These are phyloP conservation scores for Arabidopsis suecica DNA, from an alignment of 345 rosid genomes.

Conservation along the genomic window DNA sequence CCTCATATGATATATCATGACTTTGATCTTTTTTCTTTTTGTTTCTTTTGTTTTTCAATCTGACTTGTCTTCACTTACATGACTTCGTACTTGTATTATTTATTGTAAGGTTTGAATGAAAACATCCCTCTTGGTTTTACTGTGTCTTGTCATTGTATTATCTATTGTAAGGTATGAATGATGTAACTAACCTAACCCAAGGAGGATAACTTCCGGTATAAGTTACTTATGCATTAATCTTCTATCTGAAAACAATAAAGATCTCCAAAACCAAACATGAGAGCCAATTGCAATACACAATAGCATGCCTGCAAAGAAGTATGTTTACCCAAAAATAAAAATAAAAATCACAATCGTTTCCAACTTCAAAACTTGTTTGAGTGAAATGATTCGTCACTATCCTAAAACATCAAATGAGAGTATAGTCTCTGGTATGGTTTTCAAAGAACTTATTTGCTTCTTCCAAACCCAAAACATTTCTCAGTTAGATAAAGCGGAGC, in stretches of 20 bases:
- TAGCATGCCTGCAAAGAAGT: not conserved
- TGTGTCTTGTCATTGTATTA: not conserved
- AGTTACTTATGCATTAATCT: not conserved
- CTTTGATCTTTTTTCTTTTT: not conserved
- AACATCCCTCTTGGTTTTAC: not conserved
- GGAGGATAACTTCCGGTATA: not conserved
- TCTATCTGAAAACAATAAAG: not conserved
- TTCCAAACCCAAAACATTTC: not conserved
- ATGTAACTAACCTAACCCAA: not conserved
- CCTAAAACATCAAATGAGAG: not conserved
- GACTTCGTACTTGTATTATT: slow-evolving; percentile 2
- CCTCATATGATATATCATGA: slow-evolving; percentile 29
- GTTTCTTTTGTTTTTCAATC: not conserved
- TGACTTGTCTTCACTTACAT: slow-evolving; percentile 26
- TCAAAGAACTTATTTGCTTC: not conserved
- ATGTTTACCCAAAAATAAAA: not conserved
- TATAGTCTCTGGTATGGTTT: not conserved
- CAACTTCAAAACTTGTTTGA: not conserved
- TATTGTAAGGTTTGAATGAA: slow-evolving; percentile 11
- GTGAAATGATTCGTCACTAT: not conserved
- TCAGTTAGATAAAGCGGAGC: not conserved
- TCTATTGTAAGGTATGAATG: too few species aligned
- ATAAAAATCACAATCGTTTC: not conserved
- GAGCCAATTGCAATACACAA: not conserved
- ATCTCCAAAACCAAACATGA: not conserved